phyloP scores from a whole-genome alignment of 2,329 filamentous ascomycete species.

The Trichoderma polysporum region DNA sequence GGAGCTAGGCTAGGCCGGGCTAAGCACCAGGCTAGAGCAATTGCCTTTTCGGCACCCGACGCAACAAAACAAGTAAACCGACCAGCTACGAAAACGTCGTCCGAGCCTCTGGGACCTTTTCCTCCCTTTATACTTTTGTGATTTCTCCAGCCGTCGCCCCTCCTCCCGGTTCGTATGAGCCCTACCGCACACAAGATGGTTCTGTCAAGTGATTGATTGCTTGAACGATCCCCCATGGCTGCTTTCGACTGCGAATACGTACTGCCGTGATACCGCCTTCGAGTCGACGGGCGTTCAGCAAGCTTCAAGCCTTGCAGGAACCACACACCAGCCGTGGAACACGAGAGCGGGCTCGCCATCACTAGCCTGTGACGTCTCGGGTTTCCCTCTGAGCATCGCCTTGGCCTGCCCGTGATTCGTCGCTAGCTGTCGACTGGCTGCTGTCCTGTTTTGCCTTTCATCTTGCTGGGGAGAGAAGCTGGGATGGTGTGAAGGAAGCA shows the following conservation, averaged over 20 bases:
- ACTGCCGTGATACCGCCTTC: slow-evolving; percentile 19
- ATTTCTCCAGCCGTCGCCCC: background rate
- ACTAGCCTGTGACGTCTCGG: slow-evolving; percentile 17
- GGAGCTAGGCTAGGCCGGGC: slow-evolving; percentile 5
- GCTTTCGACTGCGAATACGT: slow-evolving; percentile 19
- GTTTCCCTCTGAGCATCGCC: background rate
- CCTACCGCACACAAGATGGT: background rate
- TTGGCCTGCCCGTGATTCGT: slow-evolving; percentile 7
- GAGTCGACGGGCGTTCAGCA: slow-evolving; percentile 11
- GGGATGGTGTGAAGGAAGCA: slow-evolving; percentile 5
- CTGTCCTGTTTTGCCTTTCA: background rate
- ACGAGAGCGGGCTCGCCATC: slow-evolving; percentile 13
- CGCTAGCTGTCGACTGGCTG: background rate
- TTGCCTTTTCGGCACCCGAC: slow-evolving; percentile 20
- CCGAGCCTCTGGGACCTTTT: background rate
- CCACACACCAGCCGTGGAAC: slow-evolving; percentile 13
- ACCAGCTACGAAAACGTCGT: slow-evolving; percentile 14
- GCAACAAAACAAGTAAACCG: background rate
- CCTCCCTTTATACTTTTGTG: slow-evolving; percentile 10
- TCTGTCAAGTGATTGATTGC: slow-evolving; percentile 9
- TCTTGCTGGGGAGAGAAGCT: background rate
- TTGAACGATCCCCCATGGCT: too few species aligned
- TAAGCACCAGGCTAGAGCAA: slow-evolving; percentile 14
- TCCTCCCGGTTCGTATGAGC: background rate
- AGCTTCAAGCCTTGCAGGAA: slow-evolving; percentile 19